phyloP scores from a whole-genome alignment of 1,284 basidiomycete species.

The Polyporus tsugae region DNA sequence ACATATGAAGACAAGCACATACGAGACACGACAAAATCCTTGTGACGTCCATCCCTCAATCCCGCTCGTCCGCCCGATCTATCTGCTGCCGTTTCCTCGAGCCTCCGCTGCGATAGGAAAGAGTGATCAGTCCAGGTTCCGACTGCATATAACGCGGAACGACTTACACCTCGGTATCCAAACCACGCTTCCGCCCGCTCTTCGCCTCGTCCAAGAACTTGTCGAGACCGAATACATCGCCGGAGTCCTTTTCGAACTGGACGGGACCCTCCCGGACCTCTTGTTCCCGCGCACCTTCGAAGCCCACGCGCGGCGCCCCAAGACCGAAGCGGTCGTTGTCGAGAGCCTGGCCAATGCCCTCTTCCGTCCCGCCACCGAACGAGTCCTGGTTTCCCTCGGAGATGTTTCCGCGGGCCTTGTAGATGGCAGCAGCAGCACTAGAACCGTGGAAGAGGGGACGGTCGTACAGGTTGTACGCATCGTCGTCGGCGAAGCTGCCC shows the following conservation, averaged over 20 bases:
- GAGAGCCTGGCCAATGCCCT: slow-evolving; percentile 90
- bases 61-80: slow-evolving; percentile 69
- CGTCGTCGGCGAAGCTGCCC: slow-evolving; percentile 88
- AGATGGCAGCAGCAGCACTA: slow-evolving; percentile 96
- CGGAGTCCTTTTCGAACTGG: slow-evolving; percentile 97
- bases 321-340: slow-evolving; percentile 95
- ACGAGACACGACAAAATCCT: slow-evolving; percentile 4
- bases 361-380: slow-evolving; percentile 94
- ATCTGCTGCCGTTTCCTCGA: slow-evolving; percentile 79
- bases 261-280: slow-evolving; percentile 94
- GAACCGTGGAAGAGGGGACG: slow-evolving; percentile 96
- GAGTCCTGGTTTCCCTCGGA: slow-evolving; percentile 87
- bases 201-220: slow-evolving; percentile 98
- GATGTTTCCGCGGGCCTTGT: slow-evolving; percentile 91
- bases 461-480: slow-evolving; percentile 94
- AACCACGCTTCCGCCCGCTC: slow-evolving; percentile 90
- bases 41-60: slow-evolving; percentile 37
- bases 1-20: slow-evolving; percentile 24
- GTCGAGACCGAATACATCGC: slow-evolving; percentile 98
- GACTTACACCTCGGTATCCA: slow-evolving; percentile 78
- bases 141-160: slow-evolving; percentile 11
- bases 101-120: slow-evolving; percentile 51
- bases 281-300: slow-evolving; percentile 88
- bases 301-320: slow-evolving; percentile 86
- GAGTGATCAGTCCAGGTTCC: slow-evolving; percentile 26